A percentile compares a stretch with the other conserved stretches of the same genome.
These are phyloP conservation scores for Diacronema lutheri DNA, from an alignment of 78 protist species.

Conservation along the genomic window DNA sequence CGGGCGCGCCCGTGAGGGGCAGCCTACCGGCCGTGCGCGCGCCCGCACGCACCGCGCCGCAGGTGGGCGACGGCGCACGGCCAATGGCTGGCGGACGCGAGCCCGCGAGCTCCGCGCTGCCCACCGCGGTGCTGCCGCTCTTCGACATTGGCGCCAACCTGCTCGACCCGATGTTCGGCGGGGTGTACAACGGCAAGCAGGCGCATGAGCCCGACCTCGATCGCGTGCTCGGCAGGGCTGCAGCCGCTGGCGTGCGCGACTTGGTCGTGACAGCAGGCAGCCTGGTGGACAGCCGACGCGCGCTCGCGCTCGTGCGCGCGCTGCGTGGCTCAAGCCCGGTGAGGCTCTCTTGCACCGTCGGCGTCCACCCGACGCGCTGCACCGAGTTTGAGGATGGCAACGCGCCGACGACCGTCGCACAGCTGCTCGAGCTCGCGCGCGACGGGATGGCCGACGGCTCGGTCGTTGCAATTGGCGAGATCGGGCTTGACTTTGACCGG, in stretches of 20 bases:
- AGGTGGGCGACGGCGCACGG: no score
- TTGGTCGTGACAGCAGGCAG: slow-evolving; percentile 34
- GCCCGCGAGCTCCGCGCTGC: no score
- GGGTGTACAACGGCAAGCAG: slow-evolving; percentile 26
- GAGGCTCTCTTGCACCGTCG: slow-evolving; percentile 15
- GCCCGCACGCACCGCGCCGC: no score
- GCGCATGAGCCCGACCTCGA: slow-evolving; percentile 14
- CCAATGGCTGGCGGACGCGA: no score
- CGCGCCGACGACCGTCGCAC: neutral
- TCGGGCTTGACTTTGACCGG: slow-evolving; percentile 52
- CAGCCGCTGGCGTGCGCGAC: neutral
- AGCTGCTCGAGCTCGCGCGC: neutral
- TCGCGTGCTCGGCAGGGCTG: slow-evolving; percentile 4
- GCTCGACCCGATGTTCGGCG: neutral
- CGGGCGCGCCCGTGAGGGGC: no score
- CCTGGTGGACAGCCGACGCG: neutral
- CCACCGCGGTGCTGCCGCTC: neutral
- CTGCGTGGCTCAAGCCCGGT: neutral
- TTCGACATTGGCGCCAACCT: slow-evolving; percentile 50
- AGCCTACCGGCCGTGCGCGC: no score
- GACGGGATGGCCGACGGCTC: neutral
- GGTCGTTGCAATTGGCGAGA: slow-evolving; percentile 49
- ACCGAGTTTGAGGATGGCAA: neutral
- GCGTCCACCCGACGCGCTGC: slow-evolving; percentile 52
- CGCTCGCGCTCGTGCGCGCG: neutral